phyloP scores from a whole-genome alignment of 2,329 filamentous ascomycete species.

The Fusarium pseudocircinatum region DNA sequence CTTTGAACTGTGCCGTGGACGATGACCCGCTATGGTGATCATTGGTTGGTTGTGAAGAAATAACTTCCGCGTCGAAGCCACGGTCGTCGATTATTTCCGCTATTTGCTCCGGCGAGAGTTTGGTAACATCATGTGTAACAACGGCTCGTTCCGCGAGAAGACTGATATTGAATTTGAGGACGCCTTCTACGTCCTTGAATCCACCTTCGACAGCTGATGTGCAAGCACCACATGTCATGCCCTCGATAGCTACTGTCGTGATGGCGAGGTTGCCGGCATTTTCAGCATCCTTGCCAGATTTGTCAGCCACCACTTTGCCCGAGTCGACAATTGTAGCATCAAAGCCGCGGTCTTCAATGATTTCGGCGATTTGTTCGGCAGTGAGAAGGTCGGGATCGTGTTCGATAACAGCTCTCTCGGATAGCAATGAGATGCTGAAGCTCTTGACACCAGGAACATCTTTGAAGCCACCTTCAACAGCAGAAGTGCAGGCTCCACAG shows the following conservation, averaged over 20 bases:
- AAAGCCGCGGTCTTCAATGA: conserved; percentile 79
- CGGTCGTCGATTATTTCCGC: conserved; percentile 86
- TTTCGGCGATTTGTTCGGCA: conserved; percentile 64
- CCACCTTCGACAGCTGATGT: conserved; percentile 89
- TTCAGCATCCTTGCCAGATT: conserved; percentile 38
- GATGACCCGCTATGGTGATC: conserved; percentile 63
- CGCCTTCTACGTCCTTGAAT: conserved; percentile 79
- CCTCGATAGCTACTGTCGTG: conserved; percentile 89
- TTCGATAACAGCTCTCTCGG: conserved; percentile 85
- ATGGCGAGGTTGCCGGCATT: conserved; percentile 63
- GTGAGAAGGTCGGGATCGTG: conserved; percentile 71
- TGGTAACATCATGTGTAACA: conserved; percentile 80
- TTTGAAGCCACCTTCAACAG: conserved; percentile 83
- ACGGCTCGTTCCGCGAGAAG: conserved; percentile 91
- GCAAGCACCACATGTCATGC: conserved; percentile 98
- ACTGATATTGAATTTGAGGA: conserved; percentile 93
- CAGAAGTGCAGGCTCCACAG: conserved; percentile 88
- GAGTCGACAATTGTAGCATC: conserved; percentile 82
- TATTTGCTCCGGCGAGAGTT: conserved; percentile 78
- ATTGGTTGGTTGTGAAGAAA: conserved; percentile 76
- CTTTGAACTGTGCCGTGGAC: conserved; percentile 78
- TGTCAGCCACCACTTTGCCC: conserved; percentile 54
- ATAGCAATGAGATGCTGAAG: conserved; percentile 85
- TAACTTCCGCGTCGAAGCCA: conserved; percentile 85
- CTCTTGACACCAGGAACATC: conserved; percentile 76